Percentiles rank a stretch among this genome's conserved stretches.
Conservation (phyloP, 1,284 basidiomycete species). For the Amylostereum areolatum region DNA sequence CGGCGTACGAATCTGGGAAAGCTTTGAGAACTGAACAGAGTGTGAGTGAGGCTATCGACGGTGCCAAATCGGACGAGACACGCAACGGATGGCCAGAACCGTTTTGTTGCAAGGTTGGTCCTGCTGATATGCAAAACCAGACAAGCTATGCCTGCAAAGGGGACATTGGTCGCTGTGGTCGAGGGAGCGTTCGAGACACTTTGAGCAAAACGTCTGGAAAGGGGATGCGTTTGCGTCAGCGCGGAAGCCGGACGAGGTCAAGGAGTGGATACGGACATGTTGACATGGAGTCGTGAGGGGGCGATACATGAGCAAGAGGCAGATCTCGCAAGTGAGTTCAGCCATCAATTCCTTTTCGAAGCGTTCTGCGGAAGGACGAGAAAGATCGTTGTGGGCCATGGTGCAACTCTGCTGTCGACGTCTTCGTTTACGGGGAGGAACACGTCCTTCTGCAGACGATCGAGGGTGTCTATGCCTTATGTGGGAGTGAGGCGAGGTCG, state of each 20-base stretch:
- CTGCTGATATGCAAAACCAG: conserved; percentile 75
- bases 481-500: not conserved
- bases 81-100: conserved; percentile 59
- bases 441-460: conserved; percentile 1
- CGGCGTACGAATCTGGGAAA: conserved; percentile 51
- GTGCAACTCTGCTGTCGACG: conserved; percentile 13
- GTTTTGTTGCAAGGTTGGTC: conserved; percentile 69
- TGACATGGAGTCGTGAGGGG: conserved; percentile 93
- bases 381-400: conserved; percentile 20
- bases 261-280: conserved; percentile 53
- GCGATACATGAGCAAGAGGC: conserved; percentile 77
- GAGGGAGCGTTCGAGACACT: conserved; percentile 83
- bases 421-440: conserved; percentile 18
- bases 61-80: conserved; percentile 5
- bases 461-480: not conserved
- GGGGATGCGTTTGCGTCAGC: not conserved
- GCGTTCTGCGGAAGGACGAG: conserved; percentile 21
- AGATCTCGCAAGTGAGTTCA: conserved; percentile 88
- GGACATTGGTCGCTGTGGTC: conserved; percentile 85
- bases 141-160: conserved; percentile 76
- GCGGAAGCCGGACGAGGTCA: conserved; percentile 1
- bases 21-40: conserved; percentile 48
- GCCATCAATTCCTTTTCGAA: conserved; percentile 69
- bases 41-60: too few relatives aligned
- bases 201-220: conserved; percentile 80